Base-by-base conservation (phyloP, 2,329 filamentous ascomycete genomes). In the Pseudogymnoascus sp. region DNA sequence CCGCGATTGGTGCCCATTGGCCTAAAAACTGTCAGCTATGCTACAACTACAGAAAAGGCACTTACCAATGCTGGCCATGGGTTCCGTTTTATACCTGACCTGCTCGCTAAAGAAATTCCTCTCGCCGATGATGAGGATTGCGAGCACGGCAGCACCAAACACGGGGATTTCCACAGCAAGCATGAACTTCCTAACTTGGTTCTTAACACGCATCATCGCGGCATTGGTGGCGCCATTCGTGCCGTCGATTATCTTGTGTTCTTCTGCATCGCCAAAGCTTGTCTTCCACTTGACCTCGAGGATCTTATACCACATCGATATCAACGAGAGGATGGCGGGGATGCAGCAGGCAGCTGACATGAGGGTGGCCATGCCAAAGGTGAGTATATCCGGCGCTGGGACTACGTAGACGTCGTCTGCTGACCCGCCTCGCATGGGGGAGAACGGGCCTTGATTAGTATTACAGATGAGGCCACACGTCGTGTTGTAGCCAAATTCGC, bases 321-420 rank as follows among this genome's bases (percentile, higher is more conserved):
- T 76, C 7, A 88, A 73, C 7, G 83, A 85, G 0, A 89, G 73
- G 8, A 89, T 80, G 1, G 85, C 84, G 0, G 86, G 85, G 2
- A 90, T 81, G 65, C 85, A 89, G 65, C 85, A 88, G 1, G 83
- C 87, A 1, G 85, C 85, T 0, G 84, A 81, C 1, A 89, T 75
- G 1, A 89, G 78, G 7, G 83, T 87, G 0, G 78, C 83, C 0
- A 84, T 80, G 57, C 81, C 80, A 69, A 88, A 88, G 0, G 81
- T 82, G 23, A 90, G 75, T 10, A 72, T 76, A 3, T 75, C 67
- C 0, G 86, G 87, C 0, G 79, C 80, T 0, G 85, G 85, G 23
- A 89, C 81, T 2, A 89, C 81, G 61, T 85, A 86, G 16, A 89
- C 85, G 60, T 88, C 81, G 68, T 83, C 81, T 0, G 83, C 81